Conservation (phyloP, 2,329 filamentous ascomycete species). For the Nemania abortiva region DNA sequence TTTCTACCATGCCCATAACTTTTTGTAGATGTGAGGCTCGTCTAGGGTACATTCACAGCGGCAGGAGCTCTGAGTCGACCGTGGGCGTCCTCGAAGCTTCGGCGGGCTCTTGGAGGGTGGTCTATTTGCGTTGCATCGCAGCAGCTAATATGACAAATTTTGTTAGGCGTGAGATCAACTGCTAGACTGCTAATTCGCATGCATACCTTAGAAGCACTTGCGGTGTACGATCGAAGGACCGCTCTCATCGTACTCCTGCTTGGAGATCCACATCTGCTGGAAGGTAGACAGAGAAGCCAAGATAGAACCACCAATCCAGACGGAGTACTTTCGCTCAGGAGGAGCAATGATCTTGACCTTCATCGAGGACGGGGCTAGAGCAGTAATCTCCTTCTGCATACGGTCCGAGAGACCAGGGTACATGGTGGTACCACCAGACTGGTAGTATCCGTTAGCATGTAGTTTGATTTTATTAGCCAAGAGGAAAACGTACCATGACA, state of each 20-base stretch:
- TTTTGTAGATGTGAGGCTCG: slow-evolving; percentile 67
- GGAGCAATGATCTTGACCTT: slow-evolving; percentile 99
- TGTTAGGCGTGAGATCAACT: slow-evolving; percentile 17
- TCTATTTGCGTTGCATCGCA: slow-evolving; percentile 40
- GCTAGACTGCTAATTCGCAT: slow-evolving; percentile 6
- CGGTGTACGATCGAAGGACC: slow-evolving; percentile 99
- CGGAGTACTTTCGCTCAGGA: slow-evolving; percentile 99
- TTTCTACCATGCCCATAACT: slow-evolving; percentile 68
- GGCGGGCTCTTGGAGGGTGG: slow-evolving; percentile 53
- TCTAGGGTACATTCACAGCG: slow-evolving; percentile 62
- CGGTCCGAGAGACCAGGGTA: slow-evolving; percentile 99
- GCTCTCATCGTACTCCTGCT: slow-evolving; percentile 99
- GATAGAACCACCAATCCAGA: slow-evolving; percentile 99
- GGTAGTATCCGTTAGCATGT: slow-evolving; percentile 29
- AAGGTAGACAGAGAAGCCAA: slow-evolving; percentile 99
- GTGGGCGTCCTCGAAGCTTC: slow-evolving; percentile 60
- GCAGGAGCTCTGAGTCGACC: slow-evolving; percentile 58
- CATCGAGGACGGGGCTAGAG: slow-evolving; percentile 99
- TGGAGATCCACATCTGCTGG: slow-evolving; percentile 99
- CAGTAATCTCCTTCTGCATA: slow-evolving; percentile 99
- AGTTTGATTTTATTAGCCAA: slow-evolving; percentile 9
- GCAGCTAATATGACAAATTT: slow-evolving; percentile 34
- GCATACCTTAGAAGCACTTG: slow-evolving; percentile 98
- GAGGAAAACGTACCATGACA: slow-evolving; percentile 89
- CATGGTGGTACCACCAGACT: slow-evolving; percentile 99